These are phyloP conservation scores for Globisporangium uncinulatum DNA, from an alignment of 352 stramenopile genomes.

Conservation along the genomic window DNA sequence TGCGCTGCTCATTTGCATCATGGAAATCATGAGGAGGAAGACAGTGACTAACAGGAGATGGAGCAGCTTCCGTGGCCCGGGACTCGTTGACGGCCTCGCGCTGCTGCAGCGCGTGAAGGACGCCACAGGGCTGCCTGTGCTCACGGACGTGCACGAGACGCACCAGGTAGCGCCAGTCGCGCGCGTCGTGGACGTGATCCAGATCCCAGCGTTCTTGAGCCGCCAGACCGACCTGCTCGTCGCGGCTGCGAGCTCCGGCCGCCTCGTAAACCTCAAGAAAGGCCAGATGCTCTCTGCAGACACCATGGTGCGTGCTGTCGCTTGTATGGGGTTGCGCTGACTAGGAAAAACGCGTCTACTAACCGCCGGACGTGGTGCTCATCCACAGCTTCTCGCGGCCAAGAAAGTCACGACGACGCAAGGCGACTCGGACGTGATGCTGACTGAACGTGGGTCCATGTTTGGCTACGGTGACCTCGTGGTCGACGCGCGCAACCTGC, in stretches of 20 bases:
- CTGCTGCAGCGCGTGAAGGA: slow-evolving; percentile 74
- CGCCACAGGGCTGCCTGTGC: slow-evolving; percentile 60
- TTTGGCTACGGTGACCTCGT: slow-evolving; percentile 87
- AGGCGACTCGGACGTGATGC: slow-evolving; percentile 62
- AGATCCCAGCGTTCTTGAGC: slow-evolving; percentile 87
- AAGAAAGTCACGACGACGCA: slow-evolving; percentile 67
- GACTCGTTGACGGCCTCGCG: slow-evolving; percentile 57
- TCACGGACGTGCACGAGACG: slow-evolving; percentile 87
- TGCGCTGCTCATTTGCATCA: slow-evolving; percentile 2
- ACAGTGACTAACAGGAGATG: too few relatives aligned
- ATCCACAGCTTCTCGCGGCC: slow-evolving; percentile 50
- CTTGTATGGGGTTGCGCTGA: background rate
- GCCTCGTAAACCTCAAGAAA: slow-evolving; percentile 87
- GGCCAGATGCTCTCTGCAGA: slow-evolving; percentile 83
- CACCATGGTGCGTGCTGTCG: slow-evolving; percentile 45
- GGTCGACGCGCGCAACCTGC: slow-evolving; percentile 77
- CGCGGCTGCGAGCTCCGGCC: slow-evolving; percentile 60
- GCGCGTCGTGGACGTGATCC: slow-evolving; percentile 71
- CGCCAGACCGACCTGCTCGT: slow-evolving; percentile 86
- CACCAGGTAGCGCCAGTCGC: slow-evolving; percentile 67
- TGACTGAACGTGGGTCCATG: slow-evolving; percentile 85
- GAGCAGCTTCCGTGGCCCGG: slow-evolving; percentile 67
- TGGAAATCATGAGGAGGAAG: background rate
- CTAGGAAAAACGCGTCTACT: background rate
- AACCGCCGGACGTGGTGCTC: background rate